Percentiles rank a stretch among this genome's conserved stretches.
Conservation (phyloP, 352 stramenopile genomes). For the Globisporangium orthogonon region DNA sequence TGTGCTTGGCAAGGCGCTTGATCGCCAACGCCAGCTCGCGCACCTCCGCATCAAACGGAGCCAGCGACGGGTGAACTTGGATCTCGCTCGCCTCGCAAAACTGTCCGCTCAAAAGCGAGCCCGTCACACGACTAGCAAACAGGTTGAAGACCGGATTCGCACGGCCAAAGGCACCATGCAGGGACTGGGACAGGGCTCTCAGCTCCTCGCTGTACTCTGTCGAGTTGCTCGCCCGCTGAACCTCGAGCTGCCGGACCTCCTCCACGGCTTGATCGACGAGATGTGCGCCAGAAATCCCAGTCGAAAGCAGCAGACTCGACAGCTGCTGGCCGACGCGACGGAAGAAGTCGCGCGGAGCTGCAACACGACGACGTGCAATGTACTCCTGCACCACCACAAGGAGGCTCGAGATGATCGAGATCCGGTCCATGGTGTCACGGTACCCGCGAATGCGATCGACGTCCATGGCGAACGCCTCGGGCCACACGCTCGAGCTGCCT, state of each 20-base stretch:
- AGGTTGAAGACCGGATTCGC: slow-evolving; percentile 56
- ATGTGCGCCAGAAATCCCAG: slow-evolving; percentile 37
- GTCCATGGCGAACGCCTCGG: slow-evolving; percentile 62
- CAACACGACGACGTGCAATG: slow-evolving; percentile 25
- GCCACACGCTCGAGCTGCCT: slow-evolving; percentile 34
- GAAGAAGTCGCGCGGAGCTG: slow-evolving; percentile 23
- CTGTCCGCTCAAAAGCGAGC: slow-evolving; percentile 23
- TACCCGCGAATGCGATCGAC: slow-evolving; percentile 40
- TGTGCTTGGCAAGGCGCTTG: slow-evolving; percentile 52
- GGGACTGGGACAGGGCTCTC: slow-evolving; percentile 31
- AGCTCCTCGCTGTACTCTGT: slow-evolving; percentile 16
- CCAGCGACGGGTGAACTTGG: slow-evolving; percentile 43
- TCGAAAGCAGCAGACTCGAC: slow-evolving; percentile 33
- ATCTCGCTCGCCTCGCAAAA: slow-evolving; percentile 11
- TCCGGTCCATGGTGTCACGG: slow-evolving; percentile 48
- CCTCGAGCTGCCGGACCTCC: slow-evolving; percentile 23
- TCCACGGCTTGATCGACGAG: slow-evolving; percentile 44
- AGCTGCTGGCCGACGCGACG: slow-evolving; percentile 24
- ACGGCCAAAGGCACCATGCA: slow-evolving; percentile 32
- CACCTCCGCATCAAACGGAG: slow-evolving; percentile 41
- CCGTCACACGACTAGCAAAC: slow-evolving; percentile 35
- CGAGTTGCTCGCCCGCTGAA: slow-evolving; percentile 4
- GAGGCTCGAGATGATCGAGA: slow-evolving; percentile 49
- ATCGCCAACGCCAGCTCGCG: slow-evolving; percentile 21
- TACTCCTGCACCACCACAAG: slow-evolving; percentile 57